Evolutionary conservation across 2,329 filamentous ascomycete species (phyloP).

Genomic region (Phyllosticta paracitricarpa): DNA sequence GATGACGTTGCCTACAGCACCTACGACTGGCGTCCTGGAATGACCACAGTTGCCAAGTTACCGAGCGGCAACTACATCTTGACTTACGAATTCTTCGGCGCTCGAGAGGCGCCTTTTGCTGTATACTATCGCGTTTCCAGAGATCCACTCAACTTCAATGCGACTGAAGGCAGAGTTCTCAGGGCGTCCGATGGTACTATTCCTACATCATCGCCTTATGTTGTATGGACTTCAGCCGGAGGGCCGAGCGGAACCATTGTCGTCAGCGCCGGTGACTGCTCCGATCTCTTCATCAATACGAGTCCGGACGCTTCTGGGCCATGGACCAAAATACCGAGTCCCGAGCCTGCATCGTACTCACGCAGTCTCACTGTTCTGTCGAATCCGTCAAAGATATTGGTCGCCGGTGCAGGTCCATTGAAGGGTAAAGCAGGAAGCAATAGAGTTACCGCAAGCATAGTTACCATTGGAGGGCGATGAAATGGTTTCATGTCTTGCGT

Average conservation of each 20-base stretch:
- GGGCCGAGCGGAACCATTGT: constrained; percentile 40
- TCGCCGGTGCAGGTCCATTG: constrained; percentile 11
- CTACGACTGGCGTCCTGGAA: constrained; percentile 57
- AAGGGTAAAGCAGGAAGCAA: constrained; percentile 18
- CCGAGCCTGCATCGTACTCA: constrained; percentile 36
- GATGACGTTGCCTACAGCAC: constrained; percentile 53
- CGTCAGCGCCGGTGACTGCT: constrained; percentile 31
- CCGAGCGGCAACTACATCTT: constrained; percentile 53
- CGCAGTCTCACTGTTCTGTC: constrained; percentile 35
- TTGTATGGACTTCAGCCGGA: constrained; percentile 41
- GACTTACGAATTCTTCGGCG: constrained; percentile 53
- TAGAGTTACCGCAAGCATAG: constrained; percentile 13
- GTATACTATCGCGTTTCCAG: constrained; percentile 43
- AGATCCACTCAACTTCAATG: constrained; percentile 38
- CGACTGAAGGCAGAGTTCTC: constrained; percentile 32
- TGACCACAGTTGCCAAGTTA: constrained; percentile 53
- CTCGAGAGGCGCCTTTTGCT: constrained; percentile 35
- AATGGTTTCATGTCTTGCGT: neutral
- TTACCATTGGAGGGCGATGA: neutral
- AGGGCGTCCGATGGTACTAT: constrained; percentile 36
- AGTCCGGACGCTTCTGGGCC: constrained; percentile 32
- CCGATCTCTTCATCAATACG: constrained; percentile 39
- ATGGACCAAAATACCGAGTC: constrained; percentile 37
- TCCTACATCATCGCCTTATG: constrained; percentile 40
- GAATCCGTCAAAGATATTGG: neutral